Base-by-base conservation (phyloP, 2,329 filamentous ascomycete genomes). In the Tolypocladium album region DNA sequence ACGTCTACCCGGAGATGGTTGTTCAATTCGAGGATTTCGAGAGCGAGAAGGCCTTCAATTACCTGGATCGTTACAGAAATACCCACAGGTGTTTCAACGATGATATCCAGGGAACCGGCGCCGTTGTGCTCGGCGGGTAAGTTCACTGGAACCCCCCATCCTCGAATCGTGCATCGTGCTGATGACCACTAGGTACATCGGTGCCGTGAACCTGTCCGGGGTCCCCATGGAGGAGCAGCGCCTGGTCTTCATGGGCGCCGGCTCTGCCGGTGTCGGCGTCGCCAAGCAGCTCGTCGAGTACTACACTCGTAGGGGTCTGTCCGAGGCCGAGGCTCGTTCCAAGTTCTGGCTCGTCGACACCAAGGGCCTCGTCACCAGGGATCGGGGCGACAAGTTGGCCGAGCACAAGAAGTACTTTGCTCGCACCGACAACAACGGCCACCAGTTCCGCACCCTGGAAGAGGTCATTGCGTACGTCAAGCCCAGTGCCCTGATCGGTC, bases 1-100 rank as follows among this genome's bases (percentile, higher is more conserved):
- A 96, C 39, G 82, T 86, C 38, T 86, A 77, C 73, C 84, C 82
- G 36, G 76, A 82, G 17, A 87, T 82, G 84, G 75, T 88, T 55
- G 90, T 97, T 64, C 94, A 97, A 73, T 97, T 96, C 68, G 93
- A 97, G 74, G 94, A 97, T 72, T 97, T 96, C 76, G 96, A 97
- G 80, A 96, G 93, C 70, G 82, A 85, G 67, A 87, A 87, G 76
- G 93, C 94, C 55, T 99, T 97, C 83, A 88, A 89, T 64, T 93
- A 95, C 69, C 84, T 97, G 47, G 89, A 94, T 72, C 86, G 91
- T 62, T 97, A 97, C 78, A 88, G 90, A 67, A 82, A 92, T 72
- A 84, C 82, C 65, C 93, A 96, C 81, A 92, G 90, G 75, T 95
- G 90, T 82, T 99, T 99, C 85, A 97, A 97, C 75, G 94, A 97